phyloP scores from a whole-genome alignment of 2,329 filamentous ascomycete species.

The Fusarium pseudonygamai region DNA sequence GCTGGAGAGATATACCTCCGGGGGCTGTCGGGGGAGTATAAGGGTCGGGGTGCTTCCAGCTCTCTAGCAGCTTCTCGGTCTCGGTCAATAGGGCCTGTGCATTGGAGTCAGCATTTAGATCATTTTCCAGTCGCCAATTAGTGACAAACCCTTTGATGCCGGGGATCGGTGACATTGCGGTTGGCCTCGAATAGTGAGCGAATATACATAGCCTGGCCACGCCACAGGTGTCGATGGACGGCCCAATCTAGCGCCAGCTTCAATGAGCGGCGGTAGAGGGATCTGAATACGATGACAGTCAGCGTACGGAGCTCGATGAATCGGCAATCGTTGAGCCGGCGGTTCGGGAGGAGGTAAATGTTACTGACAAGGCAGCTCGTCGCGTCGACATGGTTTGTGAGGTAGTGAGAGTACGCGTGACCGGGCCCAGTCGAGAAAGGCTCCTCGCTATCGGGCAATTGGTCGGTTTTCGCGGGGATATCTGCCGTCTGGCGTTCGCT shows the following conservation, averaged over 20 bases:
- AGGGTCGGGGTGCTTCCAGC: slow-evolving; percentile 98
- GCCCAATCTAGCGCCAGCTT: slow-evolving; percentile 97
- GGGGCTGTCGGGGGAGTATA: slow-evolving; percentile 90
- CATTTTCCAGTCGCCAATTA: background rate
- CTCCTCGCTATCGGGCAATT: slow-evolving; percentile 34
- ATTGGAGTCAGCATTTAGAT: slow-evolving; percentile 4
- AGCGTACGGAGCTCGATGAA: slow-evolving; percentile 14
- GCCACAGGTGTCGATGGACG: slow-evolving; percentile 91
- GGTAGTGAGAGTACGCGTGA: slow-evolving; percentile 11
- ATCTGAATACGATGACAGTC: slow-evolving; percentile 54
- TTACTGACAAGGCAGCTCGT: slow-evolving; percentile 61
- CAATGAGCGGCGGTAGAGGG: slow-evolving; percentile 89
- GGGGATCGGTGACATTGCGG: slow-evolving; percentile 81
- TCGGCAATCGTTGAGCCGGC: slow-evolving; percentile 9
- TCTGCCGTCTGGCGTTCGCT: slow-evolving; percentile 28
- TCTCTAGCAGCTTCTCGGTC: slow-evolving; percentile 86
- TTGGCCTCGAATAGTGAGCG: slow-evolving; percentile 96
- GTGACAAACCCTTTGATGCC: slow-evolving; percentile 79
- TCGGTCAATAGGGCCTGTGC: slow-evolving; percentile 81
- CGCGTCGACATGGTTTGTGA: slow-evolving; percentile 47
- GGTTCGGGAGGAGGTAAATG: slow-evolving; percentile 17
- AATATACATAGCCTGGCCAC: slow-evolving; percentile 95
- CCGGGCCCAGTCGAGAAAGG: slow-evolving; percentile 23
- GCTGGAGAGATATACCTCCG: slow-evolving; percentile 71
- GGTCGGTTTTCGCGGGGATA: slow-evolving; percentile 22